A percentile compares a stretch with the other conserved stretches of the same genome.
Evolutionary conservation across 352 stramenopile genomes (phyloP).

Genomic region (Globisporangium lucens): DNA sequence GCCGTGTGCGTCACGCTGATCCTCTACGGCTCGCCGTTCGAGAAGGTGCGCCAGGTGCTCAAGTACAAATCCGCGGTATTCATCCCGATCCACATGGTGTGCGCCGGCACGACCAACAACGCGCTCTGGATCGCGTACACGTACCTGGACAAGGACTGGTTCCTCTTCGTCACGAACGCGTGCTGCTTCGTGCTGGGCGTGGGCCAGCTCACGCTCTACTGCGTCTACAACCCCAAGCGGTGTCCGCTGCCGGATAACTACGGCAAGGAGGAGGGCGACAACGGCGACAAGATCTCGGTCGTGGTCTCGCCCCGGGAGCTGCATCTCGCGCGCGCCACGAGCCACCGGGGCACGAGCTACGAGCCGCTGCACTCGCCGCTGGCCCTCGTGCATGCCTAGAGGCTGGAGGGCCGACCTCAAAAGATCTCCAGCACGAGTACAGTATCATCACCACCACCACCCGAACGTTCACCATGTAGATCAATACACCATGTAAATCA

Average conservation of each 20-base stretch:
- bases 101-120: slow-evolving; percentile 52
- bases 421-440: not conserved
- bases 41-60: slow-evolving; percentile 45
- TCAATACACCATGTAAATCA: not conserved
- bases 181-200: slow-evolving; percentile 33
- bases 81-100: slow-evolving; percentile 55
- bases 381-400: not conserved
- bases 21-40: slow-evolving; percentile 59
- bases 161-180: slow-evolving; percentile 56
- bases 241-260: slow-evolving; percentile 25
- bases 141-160: slow-evolving; percentile 34
- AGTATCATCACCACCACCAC: not conserved
- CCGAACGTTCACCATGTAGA: not conserved
- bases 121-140: slow-evolving; percentile 52
- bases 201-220: slow-evolving; percentile 38
- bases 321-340: not conserved
- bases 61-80: slow-evolving; percentile 44
- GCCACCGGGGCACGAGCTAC: slow-evolving; percentile 2
- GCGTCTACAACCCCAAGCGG: slow-evolving; percentile 49
- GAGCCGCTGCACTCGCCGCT: slow-evolving; percentile 3
- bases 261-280: slow-evolving; percentile 12
- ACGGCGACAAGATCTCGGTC: not conserved
- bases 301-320: slow-evolving; percentile 3
- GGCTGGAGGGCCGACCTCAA: not conserved
- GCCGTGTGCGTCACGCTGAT: slow-evolving; percentile 39